Conservation (phyloP, 2,329 filamentous ascomycete genomes). For the Arthroderma uncinatum region DNA sequence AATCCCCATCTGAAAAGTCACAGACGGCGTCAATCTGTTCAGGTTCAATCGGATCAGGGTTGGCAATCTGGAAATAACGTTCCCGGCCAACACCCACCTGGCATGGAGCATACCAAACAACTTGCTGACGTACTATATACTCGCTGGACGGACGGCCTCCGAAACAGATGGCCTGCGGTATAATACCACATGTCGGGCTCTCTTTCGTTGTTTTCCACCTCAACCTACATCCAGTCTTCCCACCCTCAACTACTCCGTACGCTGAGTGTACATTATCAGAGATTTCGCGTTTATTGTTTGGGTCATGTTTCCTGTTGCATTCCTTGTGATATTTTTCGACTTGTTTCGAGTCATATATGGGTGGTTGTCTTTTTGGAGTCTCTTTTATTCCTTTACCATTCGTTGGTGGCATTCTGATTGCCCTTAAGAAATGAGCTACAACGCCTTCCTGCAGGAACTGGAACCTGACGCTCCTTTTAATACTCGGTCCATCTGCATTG, state of each 20-base stretch:
- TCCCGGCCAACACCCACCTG: slow-evolving; percentile 50
- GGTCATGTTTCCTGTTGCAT: background rate
- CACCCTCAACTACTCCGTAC: background rate
- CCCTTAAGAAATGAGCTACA: background rate
- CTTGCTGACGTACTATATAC: slow-evolving; percentile 83
- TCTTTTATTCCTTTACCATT: background rate
- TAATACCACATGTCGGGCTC: slow-evolving; percentile 3
- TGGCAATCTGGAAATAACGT: slow-evolving; percentile 33
- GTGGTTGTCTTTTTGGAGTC: background rate
- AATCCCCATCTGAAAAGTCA: slow-evolving; percentile 80
- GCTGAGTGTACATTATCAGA: background rate
- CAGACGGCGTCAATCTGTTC: slow-evolving; percentile 49
- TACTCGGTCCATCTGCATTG: background rate
- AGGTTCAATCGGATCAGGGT: slow-evolving; percentile 26
- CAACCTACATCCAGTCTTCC: background rate
- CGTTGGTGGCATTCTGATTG: background rate
- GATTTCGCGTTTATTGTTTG: background rate
- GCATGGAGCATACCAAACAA: slow-evolving; percentile 87
- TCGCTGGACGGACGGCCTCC: slow-evolving; percentile 77
- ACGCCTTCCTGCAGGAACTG: background rate
- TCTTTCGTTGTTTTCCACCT: background rate
- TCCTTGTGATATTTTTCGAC: background rate
- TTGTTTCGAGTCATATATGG: background rate
- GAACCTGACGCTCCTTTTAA: background rate
- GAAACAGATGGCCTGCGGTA: slow-evolving; percentile 51